Evolutionary conservation across 2,329 filamentous ascomycete species (phyloP), one percentile per base, ranked within the genome.

Genomic region (Raffaelea deltoideospora): DNA sequence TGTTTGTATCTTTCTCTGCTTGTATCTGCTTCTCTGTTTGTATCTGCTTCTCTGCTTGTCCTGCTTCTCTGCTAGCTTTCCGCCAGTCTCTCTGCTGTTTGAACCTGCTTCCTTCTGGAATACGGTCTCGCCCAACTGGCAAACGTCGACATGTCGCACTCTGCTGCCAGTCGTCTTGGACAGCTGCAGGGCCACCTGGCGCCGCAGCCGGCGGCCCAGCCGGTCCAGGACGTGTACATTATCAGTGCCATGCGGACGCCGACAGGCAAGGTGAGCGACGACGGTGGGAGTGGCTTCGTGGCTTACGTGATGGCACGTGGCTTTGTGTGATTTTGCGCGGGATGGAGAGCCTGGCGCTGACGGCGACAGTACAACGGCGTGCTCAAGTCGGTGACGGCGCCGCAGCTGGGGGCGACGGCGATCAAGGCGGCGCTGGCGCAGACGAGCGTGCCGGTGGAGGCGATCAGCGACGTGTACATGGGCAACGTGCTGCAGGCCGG

Each of bases 381-480:
- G 14, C 90, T 90, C 56, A 69, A 80, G 31, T 79, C 72, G 32
- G 76, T 96, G 23, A 67, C 86, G 3, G 88, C 87, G 10, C 81
- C 90, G 15, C 71, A 82, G 51, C 79, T 98, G 33, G 90, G 84
- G 46, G 85, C 88, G 21, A 76, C 78, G 14, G 90, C 87, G 41
- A 96, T 98, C 64, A 90, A 87, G 58, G 80, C 85, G 32, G 90
- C 90, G 21, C 60, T 98, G 37, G 73, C 79, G 48, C 93, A 90
- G 59, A 92, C 87, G 36, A 78, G 76, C 45, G 71, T 96, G 6
- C 87, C 90, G 2, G 57, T 75, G 37, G 75, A 79, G 24, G 81
- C 80, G 53, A 84, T 96, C 50, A 81, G 79, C 44, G 82, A 93
- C 59, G 85, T 95, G 14, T 96, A 96, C 64, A 93, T 96, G 82